Conservation (phyloP, 345 rosid genomes). For the Clausena lansium region DNA sequence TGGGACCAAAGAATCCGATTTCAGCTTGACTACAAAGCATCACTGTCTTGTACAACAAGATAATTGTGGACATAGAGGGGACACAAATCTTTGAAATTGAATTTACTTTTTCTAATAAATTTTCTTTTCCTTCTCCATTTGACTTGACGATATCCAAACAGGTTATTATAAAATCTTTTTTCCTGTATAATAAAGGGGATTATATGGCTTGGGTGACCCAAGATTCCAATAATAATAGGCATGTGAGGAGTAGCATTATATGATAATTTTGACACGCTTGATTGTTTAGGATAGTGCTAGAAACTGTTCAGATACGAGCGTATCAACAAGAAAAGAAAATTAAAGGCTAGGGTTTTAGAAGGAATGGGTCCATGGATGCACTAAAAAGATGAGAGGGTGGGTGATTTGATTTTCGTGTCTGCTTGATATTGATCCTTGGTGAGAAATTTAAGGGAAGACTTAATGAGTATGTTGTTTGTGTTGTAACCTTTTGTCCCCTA, state of each 20-base stretch:
- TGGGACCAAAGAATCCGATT: conserved; percentile 18
- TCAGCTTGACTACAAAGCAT: conserved; percentile 17
- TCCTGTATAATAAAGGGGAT: neutral
- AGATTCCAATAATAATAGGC: conserved; percentile 24
- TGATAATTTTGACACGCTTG: neutral
- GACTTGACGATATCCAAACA: neutral
- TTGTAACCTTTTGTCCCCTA: conserved; percentile 13
- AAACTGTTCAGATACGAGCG: neutral
- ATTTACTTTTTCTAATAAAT: conserved; percentile 1
- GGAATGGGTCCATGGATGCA: conserved; percentile 9
- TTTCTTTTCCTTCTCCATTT: neutral
- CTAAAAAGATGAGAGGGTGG: neutral
- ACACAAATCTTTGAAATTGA: neutral
- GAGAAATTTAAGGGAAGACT: conserved; percentile 9
- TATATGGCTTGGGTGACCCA: conserved; percentile 8
- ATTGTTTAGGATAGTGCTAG: neutral
- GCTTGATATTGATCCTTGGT: conserved; percentile 6
- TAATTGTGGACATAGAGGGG: conserved; percentile 18
- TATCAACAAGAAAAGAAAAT: neutral
- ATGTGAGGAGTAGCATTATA: neutral
- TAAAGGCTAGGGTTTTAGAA: neutral
- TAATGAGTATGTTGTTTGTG: conserved; percentile 17
- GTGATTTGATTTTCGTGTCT: conserved; percentile 5
- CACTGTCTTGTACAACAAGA: neutral
- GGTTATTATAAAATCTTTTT: neutral